Base-by-base conservation (phyloP, 192 early-diverging fungal species). In the Rhizophagus sp. region DNA sequence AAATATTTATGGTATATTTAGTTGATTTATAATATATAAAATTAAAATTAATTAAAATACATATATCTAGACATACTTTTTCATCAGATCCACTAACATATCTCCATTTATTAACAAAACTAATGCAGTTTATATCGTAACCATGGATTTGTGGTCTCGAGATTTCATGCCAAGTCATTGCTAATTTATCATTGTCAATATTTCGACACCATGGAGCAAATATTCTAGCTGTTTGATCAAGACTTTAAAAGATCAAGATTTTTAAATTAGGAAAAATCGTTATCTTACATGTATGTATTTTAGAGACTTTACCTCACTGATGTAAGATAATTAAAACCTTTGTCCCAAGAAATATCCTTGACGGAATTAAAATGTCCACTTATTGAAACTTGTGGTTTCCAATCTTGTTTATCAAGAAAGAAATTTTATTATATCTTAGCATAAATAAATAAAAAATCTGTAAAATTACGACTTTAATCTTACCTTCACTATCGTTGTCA, bases 61-160 rank as follows among this genome's bases (percentile, higher is more conserved):
- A 52, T 25, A n/a, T 34, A n/a, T 24, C 44, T 24, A 10, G 19
- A 39, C 7, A 68, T 22, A 92, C 92, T 82, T 98, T 99, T 79
- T 99, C 98, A 80, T 99, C 98, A 30, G 97, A 95, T 12, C 94
- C 98, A 73, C 91, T 91, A 8, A 95, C 93, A 86, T 93, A 97
- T 63, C 82, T 84, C 85, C 91, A 94, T 30, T 88, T 83, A 75
- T 90, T 75, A 11, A 93, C 84, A 76, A 97, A 96, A 1, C 94
- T 91, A 25, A 97, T 85, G 82, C 95, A 96, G 49, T 95, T 90
- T 73, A 97, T 85, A 82, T 97, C 95, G 82, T 98, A 98, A 6
- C 98, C 98, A 80, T 99, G 98, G 62, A 98, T 94, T 85, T 99
- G 98, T 39, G 98, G 95, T 11, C 98, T 88, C 8, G 93, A 95